These are phyloP conservation scores for Podila epicladia DNA, from an alignment of 192 early-diverging fungal genomes.

Conservation along the genomic window DNA sequence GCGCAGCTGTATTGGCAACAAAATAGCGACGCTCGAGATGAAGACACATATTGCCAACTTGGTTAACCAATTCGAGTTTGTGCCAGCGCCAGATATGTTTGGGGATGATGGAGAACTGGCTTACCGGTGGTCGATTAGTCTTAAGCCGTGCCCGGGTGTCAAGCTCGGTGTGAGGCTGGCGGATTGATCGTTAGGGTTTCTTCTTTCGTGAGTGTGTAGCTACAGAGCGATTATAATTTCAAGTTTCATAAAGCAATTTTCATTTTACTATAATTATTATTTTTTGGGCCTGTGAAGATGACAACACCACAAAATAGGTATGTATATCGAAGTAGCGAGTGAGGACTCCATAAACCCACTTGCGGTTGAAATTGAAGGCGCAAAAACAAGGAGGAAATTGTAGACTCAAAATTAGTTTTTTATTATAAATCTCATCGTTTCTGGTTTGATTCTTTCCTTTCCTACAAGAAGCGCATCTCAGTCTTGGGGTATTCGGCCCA, in stretches of 20 bases:
- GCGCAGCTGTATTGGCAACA: constrained; percentile 63
- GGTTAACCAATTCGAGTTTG: constrained; percentile 55
- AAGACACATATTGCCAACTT: constrained; percentile 60
- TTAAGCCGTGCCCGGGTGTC: constrained; percentile 35
- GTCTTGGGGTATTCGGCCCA: constrained; percentile 46
- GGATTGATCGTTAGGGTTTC: constrained; percentile 2
- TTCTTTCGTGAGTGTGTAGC: neutral
- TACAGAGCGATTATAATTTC: neutral
- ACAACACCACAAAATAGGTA: no score
- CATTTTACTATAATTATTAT: no score
- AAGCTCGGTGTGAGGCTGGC: constrained; percentile 25
- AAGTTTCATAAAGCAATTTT: neutral
- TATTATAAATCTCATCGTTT: no score
- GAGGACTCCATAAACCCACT: no score
- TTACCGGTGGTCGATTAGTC: constrained; percentile 36
- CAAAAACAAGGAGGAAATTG: no score
- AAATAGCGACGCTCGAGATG: constrained; percentile 64
- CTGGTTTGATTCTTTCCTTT: no score
- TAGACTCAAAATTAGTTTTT: no score
- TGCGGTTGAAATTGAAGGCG: no score
- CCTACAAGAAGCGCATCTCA: constrained; percentile 33
- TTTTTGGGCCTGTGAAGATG: no score
- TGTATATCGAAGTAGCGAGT: no score
- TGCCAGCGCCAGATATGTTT: constrained; percentile 54
- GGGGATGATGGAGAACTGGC: constrained; percentile 14